Evolutionary conservation across 495 filamentous ascomycete species (phyloP).

Genomic region (Aspergillus heteromorphus): DNA sequence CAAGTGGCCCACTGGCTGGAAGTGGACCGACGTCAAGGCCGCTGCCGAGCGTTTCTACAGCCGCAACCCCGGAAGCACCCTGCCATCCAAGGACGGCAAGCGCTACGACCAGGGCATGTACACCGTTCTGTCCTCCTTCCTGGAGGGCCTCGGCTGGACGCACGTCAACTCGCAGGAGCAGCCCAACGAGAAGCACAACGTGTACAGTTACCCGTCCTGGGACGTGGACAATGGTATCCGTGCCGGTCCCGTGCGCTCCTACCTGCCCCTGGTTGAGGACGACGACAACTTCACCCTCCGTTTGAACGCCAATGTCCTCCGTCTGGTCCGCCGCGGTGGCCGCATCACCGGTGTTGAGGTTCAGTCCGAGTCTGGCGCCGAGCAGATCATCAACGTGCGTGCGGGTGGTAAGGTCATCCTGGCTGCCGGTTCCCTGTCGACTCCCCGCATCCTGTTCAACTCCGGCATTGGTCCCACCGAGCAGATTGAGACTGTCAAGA

Average conservation of each 20-base stretch:
- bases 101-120: slow-evolving; percentile 62
- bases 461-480: slow-evolving; percentile 57
- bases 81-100: slow-evolving; percentile 60
- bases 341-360: slow-evolving; percentile 62
- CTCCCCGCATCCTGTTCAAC: slow-evolving; percentile 61
- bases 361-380: slow-evolving; percentile 50
- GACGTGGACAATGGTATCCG: slow-evolving; percentile 61
- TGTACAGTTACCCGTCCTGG: slow-evolving; percentile 56
- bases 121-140: slow-evolving; percentile 45
- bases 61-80: slow-evolving; percentile 62
- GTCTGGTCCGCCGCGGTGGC: slow-evolving; percentile 55
- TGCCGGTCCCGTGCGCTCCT: slow-evolving; percentile 64
- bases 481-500: slow-evolving; percentile 50
- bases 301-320: slow-evolving; percentile 57
- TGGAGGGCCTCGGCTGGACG: slow-evolving; percentile 52
- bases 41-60: slow-evolving; percentile 54
- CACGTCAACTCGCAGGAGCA: slow-evolving; percentile 52
- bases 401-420: slow-evolving; percentile 57
- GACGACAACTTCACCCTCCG: slow-evolving; percentile 62
- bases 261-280: slow-evolving; percentile 57
- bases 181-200: slow-evolving; percentile 59
- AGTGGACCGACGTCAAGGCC: slow-evolving; percentile 51
- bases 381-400: slow-evolving; percentile 56
- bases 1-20: slow-evolving; percentile 67
- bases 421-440: slow-evolving; percentile 61